Evolutionary conservation across 805 yeast species (phyloP), one percentile per base, ranked within the genome.

Genomic region (Candida coquimbonensis): DNA sequence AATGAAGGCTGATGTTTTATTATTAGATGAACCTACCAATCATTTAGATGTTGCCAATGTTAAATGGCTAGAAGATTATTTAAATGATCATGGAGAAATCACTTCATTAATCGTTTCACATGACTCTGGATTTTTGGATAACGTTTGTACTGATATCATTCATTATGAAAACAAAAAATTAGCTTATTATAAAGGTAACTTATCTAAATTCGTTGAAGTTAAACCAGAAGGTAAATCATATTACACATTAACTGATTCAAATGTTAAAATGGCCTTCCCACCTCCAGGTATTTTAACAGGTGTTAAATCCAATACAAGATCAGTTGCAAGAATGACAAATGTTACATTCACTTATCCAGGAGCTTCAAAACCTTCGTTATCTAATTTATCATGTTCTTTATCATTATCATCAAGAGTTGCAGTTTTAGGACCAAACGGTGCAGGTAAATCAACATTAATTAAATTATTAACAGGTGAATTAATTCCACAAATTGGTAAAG

Each of bases 241-340:
- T 68, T 91, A 91, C 65, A 90, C 97, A 16, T 78, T 91, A 63
- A 82, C 96, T 32, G 98, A 91, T 65, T 79, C 93, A 26, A 85
- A 85, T 56, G 93, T 91, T 47, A 87, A 90, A 69, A 91, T 91
- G 97, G 88, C 88, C 26, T 93, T 91, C 87, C 99, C 99, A 56
- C 91, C 96, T 9, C 97, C 98, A 49, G 99, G 99, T 58, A 84
- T 93, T 53, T 74, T 93, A 57, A 83, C 96, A n/a, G 99, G 99
- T 67, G 97, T 91, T 44, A 86, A 90, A 66, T 89, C 97, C 35
- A 86, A 78, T 64, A 89, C 98, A 6, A 81, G 96, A 64, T 87
- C 98, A 47, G 96, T 91, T 62, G 95, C 95, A 9, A 78, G 91
- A 54, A 77, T 93, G 83, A 61, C 82, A 31, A 74, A 86, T 64